phyloP scores from a whole-genome alignment of 2,329 filamentous ascomycete genomes.

The Xylariomycetidae sp. region DNA sequence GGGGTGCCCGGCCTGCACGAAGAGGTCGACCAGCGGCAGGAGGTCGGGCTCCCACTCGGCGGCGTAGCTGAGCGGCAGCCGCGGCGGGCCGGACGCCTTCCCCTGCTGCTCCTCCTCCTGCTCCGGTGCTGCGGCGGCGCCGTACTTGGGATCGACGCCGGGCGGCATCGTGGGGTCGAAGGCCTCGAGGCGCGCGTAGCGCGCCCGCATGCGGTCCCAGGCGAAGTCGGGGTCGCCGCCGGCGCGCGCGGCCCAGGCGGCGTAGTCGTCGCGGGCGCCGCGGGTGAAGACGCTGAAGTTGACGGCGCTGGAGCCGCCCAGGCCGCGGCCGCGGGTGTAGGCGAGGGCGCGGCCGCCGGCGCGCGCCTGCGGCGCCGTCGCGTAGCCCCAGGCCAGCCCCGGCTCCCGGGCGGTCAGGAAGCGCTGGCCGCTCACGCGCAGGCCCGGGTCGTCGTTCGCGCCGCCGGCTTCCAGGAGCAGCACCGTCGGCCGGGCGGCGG shows the following conservation, averaged over 20 bases:
- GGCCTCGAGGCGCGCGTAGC: conserved; percentile 47
- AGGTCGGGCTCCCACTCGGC: conserved; percentile 44
- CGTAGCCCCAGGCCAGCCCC: conserved; percentile 48
- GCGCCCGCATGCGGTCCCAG: conserved; percentile 46
- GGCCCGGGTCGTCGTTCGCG: conserved; percentile 37
- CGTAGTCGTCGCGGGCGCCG: conserved; percentile 54
- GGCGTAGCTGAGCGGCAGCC: conserved; percentile 43
- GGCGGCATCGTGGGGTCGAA: conserved; percentile 38
- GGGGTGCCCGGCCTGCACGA: conserved; percentile 41
- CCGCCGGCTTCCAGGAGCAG: conserved; percentile 57
- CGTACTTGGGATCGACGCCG: conserved; percentile 37
- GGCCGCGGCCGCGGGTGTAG: conserved; percentile 43
- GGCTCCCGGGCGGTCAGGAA: conserved; percentile 44
- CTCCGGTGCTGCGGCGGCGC: conserved; percentile 38
- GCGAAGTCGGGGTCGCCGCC: conserved; percentile 49
- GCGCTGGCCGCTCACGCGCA: conserved; percentile 48
- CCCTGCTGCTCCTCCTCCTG: conserved; percentile 47
- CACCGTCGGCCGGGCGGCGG: conserved; percentile 41
- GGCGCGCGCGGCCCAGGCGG: conserved; percentile 52
- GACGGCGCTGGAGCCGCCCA: conserved; percentile 47
- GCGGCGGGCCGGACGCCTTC: conserved; percentile 39
- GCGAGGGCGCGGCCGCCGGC: conserved; percentile 38
- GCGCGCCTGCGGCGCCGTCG: conserved; percentile 39
- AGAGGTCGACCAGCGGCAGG: conserved; percentile 36
- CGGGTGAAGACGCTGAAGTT: conserved; percentile 50